Base-by-base conservation (phyloP, 352 stramenopile species). In the Phytophthora tubulina region DNA sequence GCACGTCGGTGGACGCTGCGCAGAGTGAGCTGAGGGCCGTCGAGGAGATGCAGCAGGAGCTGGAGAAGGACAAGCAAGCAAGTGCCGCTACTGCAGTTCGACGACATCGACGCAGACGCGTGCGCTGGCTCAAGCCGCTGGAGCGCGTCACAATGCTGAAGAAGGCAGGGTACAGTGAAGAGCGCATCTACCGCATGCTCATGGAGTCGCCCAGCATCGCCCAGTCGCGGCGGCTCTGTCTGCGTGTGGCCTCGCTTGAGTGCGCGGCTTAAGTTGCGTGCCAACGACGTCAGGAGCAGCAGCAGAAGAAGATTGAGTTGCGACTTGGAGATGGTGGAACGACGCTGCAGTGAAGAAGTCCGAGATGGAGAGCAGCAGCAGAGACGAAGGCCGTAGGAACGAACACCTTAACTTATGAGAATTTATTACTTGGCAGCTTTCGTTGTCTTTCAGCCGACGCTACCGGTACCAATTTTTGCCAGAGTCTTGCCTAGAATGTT, bases 141-240 rank as follows among this genome's bases (percentile, higher is more conserved):
- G 76, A 83, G 58, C 75, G 75, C 14, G 70, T 84, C 5, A 74
- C 70, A 32, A 84, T 86, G 78, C 66, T 85, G 30, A 72, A 70
- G 3, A 73, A 79, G 38, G 79, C 79, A 6, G 79, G 79, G n/a
- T 78, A 65, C 54, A 90, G 82, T 31, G 82, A 90, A 48, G 66
- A 76, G 39, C 69, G 72, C 27, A 90, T 90, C 63, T 83, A 77
- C 44, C 79, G 79, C n/a, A 85, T 83, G 80, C 76, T 90, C 66
- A 85, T 84, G 73, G 81, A 89, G 63, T 82, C 63, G 21, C 81
- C 79, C 11, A 72, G 76, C 45, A 89, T 89, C 30, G 78, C 76
- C 33, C 85, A 85, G 81, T 89, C 79, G 3, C 54, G 81, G 5
- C 27, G 57, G 11, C 45, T 65, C 39, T 46, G 39, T 50, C 51